Percentiles rank a stretch among this genome's conserved stretches.
phyloP scores from a whole-genome alignment of 169 alveolate genomes.

The Toxoplasma gondii region DNA sequence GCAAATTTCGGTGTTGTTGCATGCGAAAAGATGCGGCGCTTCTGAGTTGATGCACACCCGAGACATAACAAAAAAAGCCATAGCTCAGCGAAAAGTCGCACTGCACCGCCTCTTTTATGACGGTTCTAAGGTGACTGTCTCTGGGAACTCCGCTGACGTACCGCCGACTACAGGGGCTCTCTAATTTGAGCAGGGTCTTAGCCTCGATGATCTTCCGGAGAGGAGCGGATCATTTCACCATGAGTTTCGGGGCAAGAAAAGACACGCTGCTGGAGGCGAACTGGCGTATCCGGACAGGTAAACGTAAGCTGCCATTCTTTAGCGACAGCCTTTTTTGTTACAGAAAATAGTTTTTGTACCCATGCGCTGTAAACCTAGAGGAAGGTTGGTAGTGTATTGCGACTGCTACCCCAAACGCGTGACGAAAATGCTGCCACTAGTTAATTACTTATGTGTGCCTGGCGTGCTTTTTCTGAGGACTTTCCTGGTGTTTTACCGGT shows the following conservation, averaged over 20 bases:
- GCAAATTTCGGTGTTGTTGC: not conserved
- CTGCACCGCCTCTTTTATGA: too few species aligned
- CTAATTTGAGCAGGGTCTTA: too few species aligned
- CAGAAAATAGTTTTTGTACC: not conserved
- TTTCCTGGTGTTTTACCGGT: too few species aligned
- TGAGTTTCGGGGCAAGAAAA: constrained; percentile 1
- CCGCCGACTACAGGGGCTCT: too few species aligned
- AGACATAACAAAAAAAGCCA: not conserved
- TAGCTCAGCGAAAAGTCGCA: too few species aligned
- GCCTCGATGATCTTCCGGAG: too few species aligned
- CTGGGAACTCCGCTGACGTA: too few species aligned
- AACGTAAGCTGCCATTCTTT: not conserved
- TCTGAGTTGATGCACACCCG: not conserved
- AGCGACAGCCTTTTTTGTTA: not conserved
- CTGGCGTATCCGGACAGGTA: constrained; percentile 41
- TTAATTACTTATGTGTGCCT: too few species aligned
- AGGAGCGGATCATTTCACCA: not conserved
- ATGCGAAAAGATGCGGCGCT: constrained; percentile 1
- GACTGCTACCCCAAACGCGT: not conserved
- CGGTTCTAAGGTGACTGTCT: too few species aligned
- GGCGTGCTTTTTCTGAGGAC: too few species aligned
- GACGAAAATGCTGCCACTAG: too few species aligned
- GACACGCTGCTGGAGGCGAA: constrained; percentile 36
- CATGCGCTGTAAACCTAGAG: not conserved
- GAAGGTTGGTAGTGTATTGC: not conserved